These are phyloP conservation scores for Penicillium coffeae DNA, from an alignment of 495 filamentous ascomycete genomes.

Conservation along the genomic window DNA sequence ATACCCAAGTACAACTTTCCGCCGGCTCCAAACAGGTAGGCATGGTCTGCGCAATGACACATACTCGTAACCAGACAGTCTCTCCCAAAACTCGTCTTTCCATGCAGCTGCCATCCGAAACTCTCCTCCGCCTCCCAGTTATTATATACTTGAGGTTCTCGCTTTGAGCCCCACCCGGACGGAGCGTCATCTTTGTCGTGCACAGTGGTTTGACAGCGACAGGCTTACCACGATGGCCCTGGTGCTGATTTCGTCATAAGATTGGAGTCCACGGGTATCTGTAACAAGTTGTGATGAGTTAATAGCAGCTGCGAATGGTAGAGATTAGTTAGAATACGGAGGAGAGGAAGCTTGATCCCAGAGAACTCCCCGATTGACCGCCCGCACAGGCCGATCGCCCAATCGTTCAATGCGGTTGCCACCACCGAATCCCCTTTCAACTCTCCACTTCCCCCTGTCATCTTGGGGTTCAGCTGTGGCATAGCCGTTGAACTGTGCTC, in stretches of 20 bases:
- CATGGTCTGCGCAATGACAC: slow-evolving; percentile 2
- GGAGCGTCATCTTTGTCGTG: slow-evolving; percentile 7
- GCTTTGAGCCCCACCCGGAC: slow-evolving; percentile 10
- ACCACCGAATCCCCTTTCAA: slow-evolving; percentile 14
- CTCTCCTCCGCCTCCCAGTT: slow-evolving; percentile 8
- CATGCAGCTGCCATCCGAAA: neutral
- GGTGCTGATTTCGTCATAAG: neutral
- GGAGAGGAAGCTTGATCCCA: slow-evolving; percentile 6
- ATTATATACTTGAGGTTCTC: slow-evolving; percentile 5
- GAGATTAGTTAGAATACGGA: too few relatives aligned
- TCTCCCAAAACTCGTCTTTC: slow-evolving; percentile 4
- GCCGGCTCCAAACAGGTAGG: slow-evolving; percentile 7
- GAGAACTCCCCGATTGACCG: slow-evolving; percentile 26
- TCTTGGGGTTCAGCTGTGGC: slow-evolving; percentile 6
- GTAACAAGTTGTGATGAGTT: slow-evolving; percentile 3
- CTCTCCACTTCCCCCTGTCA: slow-evolving; percentile 3
- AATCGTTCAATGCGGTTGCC: slow-evolving; percentile 24
- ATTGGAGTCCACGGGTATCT: slow-evolving; percentile 1
- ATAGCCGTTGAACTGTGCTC: slow-evolving; percentile 1
- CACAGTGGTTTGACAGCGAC: slow-evolving; percentile 1
- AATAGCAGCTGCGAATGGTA: neutral
- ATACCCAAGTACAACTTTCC: slow-evolving; percentile 4
- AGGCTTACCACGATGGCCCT: slow-evolving; percentile 4
- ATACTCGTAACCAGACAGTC: slow-evolving; percentile 4
- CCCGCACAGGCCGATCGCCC: slow-evolving; percentile 27